phyloP scores from a whole-genome alignment of 1,139 yeast genomes.

The Torulaspora pretoriensis region DNA sequence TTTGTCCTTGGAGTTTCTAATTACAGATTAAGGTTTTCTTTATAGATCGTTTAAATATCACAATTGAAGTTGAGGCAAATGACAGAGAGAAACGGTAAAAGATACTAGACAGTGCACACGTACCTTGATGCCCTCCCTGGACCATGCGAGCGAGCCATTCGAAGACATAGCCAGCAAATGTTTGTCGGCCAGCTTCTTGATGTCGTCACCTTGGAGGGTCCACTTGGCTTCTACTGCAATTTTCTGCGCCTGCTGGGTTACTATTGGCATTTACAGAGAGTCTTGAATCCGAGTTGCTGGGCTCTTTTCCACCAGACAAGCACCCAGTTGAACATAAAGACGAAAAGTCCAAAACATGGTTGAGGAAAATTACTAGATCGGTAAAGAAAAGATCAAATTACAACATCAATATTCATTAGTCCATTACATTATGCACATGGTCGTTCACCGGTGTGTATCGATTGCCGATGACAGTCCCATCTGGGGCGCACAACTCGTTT shows the following conservation, averaged over 20 bases:
- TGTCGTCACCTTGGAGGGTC: slow-evolving; percentile 33
- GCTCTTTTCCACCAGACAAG: too few species aligned
- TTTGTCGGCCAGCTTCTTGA: slow-evolving; percentile 28
- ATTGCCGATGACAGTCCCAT: slow-evolving; percentile 29
- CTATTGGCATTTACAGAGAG: too few species aligned
- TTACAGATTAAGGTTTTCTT: too few species aligned
- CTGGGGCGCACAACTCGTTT: slow-evolving; percentile 24
- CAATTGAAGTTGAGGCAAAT: too few species aligned
- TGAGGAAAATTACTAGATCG: neutral
- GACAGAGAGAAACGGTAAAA: too few species aligned
- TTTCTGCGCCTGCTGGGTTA: slow-evolving; percentile 12
- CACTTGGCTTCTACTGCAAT: slow-evolving; percentile 26
- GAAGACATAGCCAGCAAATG: slow-evolving; percentile 31
- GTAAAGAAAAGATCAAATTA: neutral
- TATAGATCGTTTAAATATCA: too few species aligned
- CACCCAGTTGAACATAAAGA: too few species aligned
- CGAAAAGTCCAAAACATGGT: neutral
- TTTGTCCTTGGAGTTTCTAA: neutral
- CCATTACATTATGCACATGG: slow-evolving; percentile 2
- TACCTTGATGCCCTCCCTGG: slow-evolving; percentile 30
- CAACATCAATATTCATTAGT: slow-evolving; percentile 4
- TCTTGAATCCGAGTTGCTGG: too few species aligned
- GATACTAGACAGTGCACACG: too few species aligned
- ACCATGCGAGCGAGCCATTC: slow-evolving; percentile 36
- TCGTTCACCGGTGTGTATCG: slow-evolving; percentile 22